Evolutionary conservation across 208 protist species (phyloP).

Genomic region (Crithidia fasciculata): DNA sequence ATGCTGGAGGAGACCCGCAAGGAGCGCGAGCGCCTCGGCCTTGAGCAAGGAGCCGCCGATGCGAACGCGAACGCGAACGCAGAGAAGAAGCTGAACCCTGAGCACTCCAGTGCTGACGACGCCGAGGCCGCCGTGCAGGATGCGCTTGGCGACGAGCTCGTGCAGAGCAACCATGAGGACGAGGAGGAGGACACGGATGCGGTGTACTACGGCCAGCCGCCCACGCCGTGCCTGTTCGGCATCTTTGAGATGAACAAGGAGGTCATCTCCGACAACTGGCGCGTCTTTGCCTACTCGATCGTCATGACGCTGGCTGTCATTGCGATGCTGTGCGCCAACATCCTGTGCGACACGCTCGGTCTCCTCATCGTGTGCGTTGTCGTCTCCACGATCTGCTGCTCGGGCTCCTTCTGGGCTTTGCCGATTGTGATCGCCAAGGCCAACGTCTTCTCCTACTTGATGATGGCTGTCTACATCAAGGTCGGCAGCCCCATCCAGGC

Average conservation of each 20-base stretch:
- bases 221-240: constrained; percentile 35
- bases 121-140: constrained; percentile 17
- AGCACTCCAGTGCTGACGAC: constrained; percentile 15
- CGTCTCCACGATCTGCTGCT: constrained; percentile 47
- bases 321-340: constrained; percentile 44
- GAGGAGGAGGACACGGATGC: constrained; percentile 2
- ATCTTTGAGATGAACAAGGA: constrained; percentile 71
- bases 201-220: constrained; percentile 18
- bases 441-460: constrained; percentile 63
- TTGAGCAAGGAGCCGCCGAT: neutral
- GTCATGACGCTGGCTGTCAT: constrained; percentile 59
- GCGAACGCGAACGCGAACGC: neutral
- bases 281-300: constrained; percentile 51
- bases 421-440: constrained; percentile 61
- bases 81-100: constrained; percentile 11
- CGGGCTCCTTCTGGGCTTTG: constrained; percentile 57
- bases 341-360: constrained; percentile 41
- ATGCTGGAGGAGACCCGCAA: constrained; percentile 36
- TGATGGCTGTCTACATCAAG: constrained; percentile 47
- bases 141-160: constrained; percentile 1
- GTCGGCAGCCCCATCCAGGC: constrained; percentile 39
- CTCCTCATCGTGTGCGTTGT: constrained; percentile 43
- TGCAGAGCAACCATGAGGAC: constrained; percentile 5
- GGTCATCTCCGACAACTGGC: constrained; percentile 51
- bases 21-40: constrained; percentile 32